Evolutionary conservation across 352 stramenopile genomes (phyloP).

Genomic region (Phytopythium aichiense): DNA sequence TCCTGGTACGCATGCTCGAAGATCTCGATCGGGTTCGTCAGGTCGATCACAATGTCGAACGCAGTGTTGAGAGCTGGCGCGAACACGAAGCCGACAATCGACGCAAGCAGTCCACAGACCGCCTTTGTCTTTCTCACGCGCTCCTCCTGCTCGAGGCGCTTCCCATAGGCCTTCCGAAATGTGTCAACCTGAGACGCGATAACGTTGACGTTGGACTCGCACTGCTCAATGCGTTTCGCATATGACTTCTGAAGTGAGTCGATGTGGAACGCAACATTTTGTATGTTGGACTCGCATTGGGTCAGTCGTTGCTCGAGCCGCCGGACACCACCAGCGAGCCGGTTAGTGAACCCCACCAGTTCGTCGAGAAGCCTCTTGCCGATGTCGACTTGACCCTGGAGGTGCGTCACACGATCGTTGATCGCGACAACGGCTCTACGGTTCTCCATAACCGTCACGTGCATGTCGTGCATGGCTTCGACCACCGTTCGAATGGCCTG

Average conservation of each 20-base stretch:
- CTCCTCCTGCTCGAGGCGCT: slow-evolving; percentile 15
- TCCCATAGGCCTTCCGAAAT: slow-evolving; percentile 8
- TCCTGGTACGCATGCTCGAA: slow-evolving; percentile 12
- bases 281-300: too few relatives aligned
- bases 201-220: slow-evolving; percentile 9
- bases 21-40: slow-evolving; percentile 17
- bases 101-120: slow-evolving; percentile 12
- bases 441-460: slow-evolving; percentile 14
- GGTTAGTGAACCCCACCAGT: slow-evolving; percentile 4
- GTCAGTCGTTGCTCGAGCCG: slow-evolving; percentile 8
- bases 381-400: slow-evolving; percentile 2
- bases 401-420: not conserved
- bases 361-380: slow-evolving; percentile 5
- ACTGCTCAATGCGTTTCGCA: too few relatives aligned
- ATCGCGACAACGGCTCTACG: slow-evolving; percentile 4
- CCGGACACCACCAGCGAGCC: not conserved
- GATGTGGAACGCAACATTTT: too few relatives aligned
- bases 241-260: too few relatives aligned
- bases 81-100: slow-evolving; percentile 14
- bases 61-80: slow-evolving; percentile 13
- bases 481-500: slow-evolving; percentile 10
- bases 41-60: slow-evolving; percentile 13
- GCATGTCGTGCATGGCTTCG: slow-evolving; percentile 8
- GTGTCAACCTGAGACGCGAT: slow-evolving; percentile 9
- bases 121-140: slow-evolving; percentile 12